Conservation (phyloP, 768 basidiomycete species). For the Candolleomyces eurysporus region DNA sequence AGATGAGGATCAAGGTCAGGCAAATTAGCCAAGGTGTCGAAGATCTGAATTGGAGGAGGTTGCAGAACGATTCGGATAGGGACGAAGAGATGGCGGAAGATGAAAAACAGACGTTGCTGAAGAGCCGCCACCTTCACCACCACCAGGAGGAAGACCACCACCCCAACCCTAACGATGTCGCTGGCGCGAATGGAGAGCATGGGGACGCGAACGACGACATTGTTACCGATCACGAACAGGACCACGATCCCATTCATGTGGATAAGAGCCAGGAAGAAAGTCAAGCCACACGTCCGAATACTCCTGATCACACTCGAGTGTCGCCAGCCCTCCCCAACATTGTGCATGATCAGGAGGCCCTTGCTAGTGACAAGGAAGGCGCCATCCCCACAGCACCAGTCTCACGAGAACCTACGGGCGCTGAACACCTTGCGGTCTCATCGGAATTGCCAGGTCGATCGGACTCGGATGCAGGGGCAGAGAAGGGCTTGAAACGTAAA, state of each 20-base stretch:
- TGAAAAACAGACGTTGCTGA: not conserved
- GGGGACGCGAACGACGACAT: slow-evolving; percentile 1
- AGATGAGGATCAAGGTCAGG: slow-evolving; percentile 68
- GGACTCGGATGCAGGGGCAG: slow-evolving; percentile 45
- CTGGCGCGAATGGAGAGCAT: not conserved
- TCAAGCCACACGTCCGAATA: slow-evolving; percentile 21
- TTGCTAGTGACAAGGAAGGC: too few species aligned
- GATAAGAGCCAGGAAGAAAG: slow-evolving; percentile 12
- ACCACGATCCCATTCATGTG: slow-evolving; percentile 3
- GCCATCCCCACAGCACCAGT: slow-evolving; percentile 3
- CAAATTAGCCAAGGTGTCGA: slow-evolving; percentile 81
- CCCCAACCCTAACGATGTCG: not conserved
- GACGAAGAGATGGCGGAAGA: slow-evolving; percentile 20
- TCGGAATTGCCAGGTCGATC: slow-evolving; percentile 22
- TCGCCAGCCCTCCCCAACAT: slow-evolving; percentile 15
- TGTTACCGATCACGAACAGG: slow-evolving; percentile 1
- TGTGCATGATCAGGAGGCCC: slow-evolving; percentile 9
- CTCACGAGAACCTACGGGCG: not conserved
- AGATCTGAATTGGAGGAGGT: slow-evolving; percentile 69
- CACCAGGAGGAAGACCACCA: too few species aligned
- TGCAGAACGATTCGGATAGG: slow-evolving; percentile 31
- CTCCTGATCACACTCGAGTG: slow-evolving; percentile 18
- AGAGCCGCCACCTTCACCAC: too few species aligned
- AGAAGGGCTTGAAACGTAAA: slow-evolving; percentile 71
- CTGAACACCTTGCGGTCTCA: slow-evolving; percentile 13